Evolutionary conservation across 1,284 basidiomycete genomes (phyloP).

Genomic region (Volvariella surrecta): DNA sequence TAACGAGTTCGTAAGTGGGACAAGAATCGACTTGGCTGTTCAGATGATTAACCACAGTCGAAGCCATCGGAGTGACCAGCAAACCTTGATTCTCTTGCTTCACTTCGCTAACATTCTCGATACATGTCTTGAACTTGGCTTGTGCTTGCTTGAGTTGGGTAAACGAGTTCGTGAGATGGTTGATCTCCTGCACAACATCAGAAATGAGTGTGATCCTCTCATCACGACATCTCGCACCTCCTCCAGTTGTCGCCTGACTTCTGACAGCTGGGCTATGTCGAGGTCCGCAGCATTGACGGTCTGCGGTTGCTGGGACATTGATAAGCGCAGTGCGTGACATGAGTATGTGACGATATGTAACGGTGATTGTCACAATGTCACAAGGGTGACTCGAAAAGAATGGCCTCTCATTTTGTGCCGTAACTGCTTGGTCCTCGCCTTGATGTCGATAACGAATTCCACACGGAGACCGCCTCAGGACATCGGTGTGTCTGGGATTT

Average conservation of each 20-base stretch:
- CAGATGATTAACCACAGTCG: background rate
- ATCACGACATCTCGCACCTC: constrained; percentile 43
- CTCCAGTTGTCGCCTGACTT: constrained; percentile 85
- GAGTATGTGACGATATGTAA: background rate
- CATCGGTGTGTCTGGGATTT: no score
- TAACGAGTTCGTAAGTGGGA: constrained; percentile 90
- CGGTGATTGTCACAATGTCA: no score
- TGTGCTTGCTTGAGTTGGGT: constrained; percentile 90
- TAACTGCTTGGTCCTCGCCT: no score
- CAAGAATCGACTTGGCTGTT: constrained; percentile 81
- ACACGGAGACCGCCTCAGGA: no score
- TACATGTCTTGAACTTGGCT: constrained; percentile 84
- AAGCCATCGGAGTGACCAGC: constrained; percentile 10
- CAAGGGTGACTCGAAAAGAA: no score
- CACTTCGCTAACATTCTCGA: constrained; percentile 77
- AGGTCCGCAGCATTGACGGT: constrained; percentile 75
- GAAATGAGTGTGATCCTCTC: background rate
- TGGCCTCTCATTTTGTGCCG: no score
- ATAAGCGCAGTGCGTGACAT: no score
- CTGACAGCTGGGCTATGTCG: constrained; percentile 73
- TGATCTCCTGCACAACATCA: constrained; percentile 76
- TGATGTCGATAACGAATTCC: no score
- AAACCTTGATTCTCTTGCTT: constrained; percentile 68
- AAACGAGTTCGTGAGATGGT: constrained; percentile 88
- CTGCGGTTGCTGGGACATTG: constrained; percentile 26